Evolutionary conservation across 2,329 filamentous ascomycete genomes (phyloP), one percentile per base, ranked within the genome.

Genomic region (Alternaria dauci): DNA sequence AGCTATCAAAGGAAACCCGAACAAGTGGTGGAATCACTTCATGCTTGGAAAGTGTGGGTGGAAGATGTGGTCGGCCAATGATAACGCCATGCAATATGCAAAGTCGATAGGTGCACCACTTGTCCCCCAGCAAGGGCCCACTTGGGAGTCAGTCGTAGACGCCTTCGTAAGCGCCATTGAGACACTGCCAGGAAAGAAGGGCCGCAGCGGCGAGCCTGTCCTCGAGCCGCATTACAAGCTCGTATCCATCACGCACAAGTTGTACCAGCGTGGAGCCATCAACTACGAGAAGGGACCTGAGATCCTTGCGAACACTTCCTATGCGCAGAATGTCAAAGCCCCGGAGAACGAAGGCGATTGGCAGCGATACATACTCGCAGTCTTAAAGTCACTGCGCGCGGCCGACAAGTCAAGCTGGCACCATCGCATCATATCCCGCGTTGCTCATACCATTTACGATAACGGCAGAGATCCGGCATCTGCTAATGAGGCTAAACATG

Each of bases 331-430:
- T 54, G 76, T 86, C 9, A 75, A 78, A 60, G 67, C 80, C 52
- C 77, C 85, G 70, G 70, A 84, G 76, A 72, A 84, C 75, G 51
- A 82, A 75, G 79, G 84, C 62, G 79, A 84, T 8, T 89, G 86
- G 81, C 85, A 87, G 48, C 71, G 81, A 1, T 91, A 92, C 68
- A 86, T 90, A 43, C 77, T 89, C 14, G 87, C 79, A 84, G 86
- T 89, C 0, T 76, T 89, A 50, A 86, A 85, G 68, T 82, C 82
- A 32, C 77, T 90, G 54, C 85, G 86, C 55, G 80, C 80, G 36
- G 93, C 93, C 62, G 94, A 97, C 79, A 96, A 96, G 81, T 91
- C 92, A 0, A 94, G 95, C 71, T 97, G 94, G 94, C 94, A 97
- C 73, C 94, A 97, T 76, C 90, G 94, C 20, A 93, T 97, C 80